Conservation (phyloP, 768 basidiomycete genomes). For the Lactarius sp. region DNA sequence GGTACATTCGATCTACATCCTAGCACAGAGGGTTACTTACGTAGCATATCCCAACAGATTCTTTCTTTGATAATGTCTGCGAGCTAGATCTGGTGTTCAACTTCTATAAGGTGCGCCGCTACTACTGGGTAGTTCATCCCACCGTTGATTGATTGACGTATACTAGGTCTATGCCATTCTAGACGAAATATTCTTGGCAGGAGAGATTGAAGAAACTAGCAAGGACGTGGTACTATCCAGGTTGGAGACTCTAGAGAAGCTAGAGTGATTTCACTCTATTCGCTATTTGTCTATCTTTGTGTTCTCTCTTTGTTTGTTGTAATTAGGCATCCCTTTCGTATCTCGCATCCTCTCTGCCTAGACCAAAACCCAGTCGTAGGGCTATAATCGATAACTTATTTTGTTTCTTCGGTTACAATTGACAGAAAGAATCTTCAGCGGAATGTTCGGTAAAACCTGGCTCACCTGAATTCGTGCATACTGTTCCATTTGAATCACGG, state of each 20-base stretch:
- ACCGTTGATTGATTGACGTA: not conserved
- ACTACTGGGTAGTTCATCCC: not conserved
- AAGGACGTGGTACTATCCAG: conserved; percentile 92
- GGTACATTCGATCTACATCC: conserved; percentile 48
- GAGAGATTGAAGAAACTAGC: conserved; percentile 97
- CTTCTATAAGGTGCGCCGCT: conserved; percentile 78
- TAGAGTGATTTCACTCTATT: conserved; percentile 54
- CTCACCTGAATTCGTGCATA: not conserved
- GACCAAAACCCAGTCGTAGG: not conserved
- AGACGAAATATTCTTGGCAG: conserved; percentile 97
- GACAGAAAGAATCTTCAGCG: not conserved
- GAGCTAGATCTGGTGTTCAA: conserved; percentile 98
- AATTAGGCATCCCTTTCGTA: not conserved
- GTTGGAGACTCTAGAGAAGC: conserved; percentile 87
- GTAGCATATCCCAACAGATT: conserved; percentile 48
- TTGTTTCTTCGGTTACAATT: not conserved
- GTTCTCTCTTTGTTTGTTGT: not conserved
- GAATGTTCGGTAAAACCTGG: not conserved
- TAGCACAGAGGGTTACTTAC: conserved; percentile 7
- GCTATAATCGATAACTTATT: not conserved
- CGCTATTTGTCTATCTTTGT: not conserved
- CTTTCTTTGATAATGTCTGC: conserved; percentile 99
- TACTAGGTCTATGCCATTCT: conserved; percentile 91
- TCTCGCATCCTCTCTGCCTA: not conserved
- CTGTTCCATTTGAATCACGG: not conserved